Base-by-base conservation (phyloP, 2,329 filamentous ascomycete genomes). In the Pseudocercospora vitis region DNA sequence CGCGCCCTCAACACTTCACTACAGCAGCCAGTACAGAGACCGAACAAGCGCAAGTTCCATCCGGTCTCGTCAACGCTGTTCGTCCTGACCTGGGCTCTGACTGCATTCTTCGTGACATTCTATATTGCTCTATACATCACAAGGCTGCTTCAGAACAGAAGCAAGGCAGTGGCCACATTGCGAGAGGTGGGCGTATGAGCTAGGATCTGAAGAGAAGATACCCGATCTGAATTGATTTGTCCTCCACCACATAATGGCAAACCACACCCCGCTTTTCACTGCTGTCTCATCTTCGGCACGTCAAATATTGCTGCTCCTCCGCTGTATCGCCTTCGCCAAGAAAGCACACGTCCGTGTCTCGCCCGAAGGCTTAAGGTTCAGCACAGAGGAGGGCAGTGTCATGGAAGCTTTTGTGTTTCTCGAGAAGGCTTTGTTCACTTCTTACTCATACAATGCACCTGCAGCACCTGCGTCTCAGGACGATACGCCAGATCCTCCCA, bases 331-430 rank as follows among this genome's bases (percentile, higher is more conserved):
- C 31, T 84, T 84, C 65, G 76, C 78, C 26, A 73, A 77, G 39
- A 83, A 81, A 67, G 81, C 79, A 7, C 80, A 81, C 47, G 80
- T 86, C n/a, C 88, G 92, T 69, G 89, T 99, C 56, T 89, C 87
- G 9, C 83, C 87, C 49, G 87, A 94, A 60, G 91, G 91, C 7
- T 80, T 99, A 58, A 85, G 89, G 52, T 94, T 99, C 69, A 87
- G 88, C 14, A 90, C 88, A 21, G 91, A 96, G 66, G 89, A 96
- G 67, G 85, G 88, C 8, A 86, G 89, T 59, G 89, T 92, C 19
- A 91, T 97, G 83, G 91, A 97, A 83, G 84, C 86, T 45, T 82
- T 88, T 60, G 89, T 88, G 16, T 95, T 96, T 70, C 83, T 97
- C 52, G 89, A 95, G 71, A 92, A 89, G 69, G 81, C 82, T 33